A percentile compares a stretch with the other conserved stretches of the same genome.
Evolutionary conservation across 2,329 filamentous ascomycete species (phyloP).

Genomic region (Grosmannia huntii): DNA sequence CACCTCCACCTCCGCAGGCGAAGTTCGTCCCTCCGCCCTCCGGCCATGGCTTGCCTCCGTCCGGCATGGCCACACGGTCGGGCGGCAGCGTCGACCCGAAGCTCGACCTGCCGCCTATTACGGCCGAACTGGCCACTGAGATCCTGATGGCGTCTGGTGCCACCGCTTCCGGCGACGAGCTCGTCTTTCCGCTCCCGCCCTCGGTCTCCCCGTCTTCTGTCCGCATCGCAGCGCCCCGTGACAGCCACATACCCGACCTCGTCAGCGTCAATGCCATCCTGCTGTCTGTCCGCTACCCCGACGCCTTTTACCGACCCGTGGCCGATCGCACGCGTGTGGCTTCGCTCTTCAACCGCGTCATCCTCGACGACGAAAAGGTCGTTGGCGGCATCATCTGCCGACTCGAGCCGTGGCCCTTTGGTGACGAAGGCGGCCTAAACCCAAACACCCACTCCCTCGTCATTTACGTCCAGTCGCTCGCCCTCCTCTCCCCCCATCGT

Average conservation of each 20-base stretch:
- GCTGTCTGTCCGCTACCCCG: slow-evolving; percentile 50
- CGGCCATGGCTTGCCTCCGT: not conserved
- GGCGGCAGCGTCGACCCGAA: slow-evolving; percentile 5
- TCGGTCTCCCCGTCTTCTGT: not conserved
- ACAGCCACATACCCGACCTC: slow-evolving; percentile 41
- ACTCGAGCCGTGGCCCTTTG: slow-evolving; percentile 30
- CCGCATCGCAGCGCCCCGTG: slow-evolving; percentile 16
- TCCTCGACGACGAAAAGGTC: slow-evolving; percentile 40
- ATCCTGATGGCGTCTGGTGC: slow-evolving; percentile 8
- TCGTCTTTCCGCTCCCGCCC: slow-evolving; percentile 10
- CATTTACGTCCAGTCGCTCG: slow-evolving; percentile 53
- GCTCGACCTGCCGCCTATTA: slow-evolving; percentile 7
- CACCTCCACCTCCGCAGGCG: slow-evolving; percentile 1
- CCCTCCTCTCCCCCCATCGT: slow-evolving; percentile 50
- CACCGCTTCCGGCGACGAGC: not conserved
- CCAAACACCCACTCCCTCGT: slow-evolving; percentile 19
- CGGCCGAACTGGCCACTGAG: slow-evolving; percentile 10
- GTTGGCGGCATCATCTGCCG: slow-evolving; percentile 51
- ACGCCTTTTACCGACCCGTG: slow-evolving; percentile 47
- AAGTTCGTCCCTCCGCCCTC: slow-evolving; percentile 9
- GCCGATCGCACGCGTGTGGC: slow-evolving; percentile 34
- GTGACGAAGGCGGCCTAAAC: slow-evolving; percentile 12
- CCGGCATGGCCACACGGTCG: not conserved
- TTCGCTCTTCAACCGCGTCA: slow-evolving; percentile 42
- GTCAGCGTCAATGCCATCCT: slow-evolving; percentile 53